These are phyloP conservation scores for Incumbomyces delicatus DNA, from an alignment of 2,329 filamentous ascomycete species.

Conservation along the genomic window DNA sequence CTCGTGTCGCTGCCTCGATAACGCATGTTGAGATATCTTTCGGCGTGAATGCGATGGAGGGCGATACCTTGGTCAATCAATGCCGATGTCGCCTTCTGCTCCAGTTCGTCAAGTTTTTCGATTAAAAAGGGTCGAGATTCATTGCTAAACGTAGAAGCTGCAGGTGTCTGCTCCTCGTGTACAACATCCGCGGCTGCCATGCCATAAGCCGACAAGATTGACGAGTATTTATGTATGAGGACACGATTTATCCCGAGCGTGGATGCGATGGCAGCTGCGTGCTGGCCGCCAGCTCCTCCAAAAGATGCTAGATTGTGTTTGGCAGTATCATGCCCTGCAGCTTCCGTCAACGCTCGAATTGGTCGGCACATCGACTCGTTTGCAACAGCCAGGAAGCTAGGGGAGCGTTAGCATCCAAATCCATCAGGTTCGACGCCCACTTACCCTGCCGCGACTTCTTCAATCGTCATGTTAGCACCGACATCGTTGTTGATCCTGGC, in stretches of 20 bases:
- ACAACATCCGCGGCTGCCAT: conserved; percentile 35
- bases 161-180: conserved; percentile 29
- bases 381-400: conserved; percentile 34
- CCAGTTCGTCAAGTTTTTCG: conserved; percentile 65
- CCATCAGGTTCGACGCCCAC: too few relatives aligned
- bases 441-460: conserved; percentile 24
- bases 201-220: conserved; percentile 36
- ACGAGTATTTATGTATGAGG: conserved; percentile 35
- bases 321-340: conserved; percentile 21
- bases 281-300: conserved; percentile 29
- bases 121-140: conserved; percentile 39
- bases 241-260: conserved; percentile 33
- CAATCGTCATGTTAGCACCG: conserved; percentile 22
- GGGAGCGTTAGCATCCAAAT: conserved; percentile 7
- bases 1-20: conserved; percentile 43
- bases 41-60: conserved; percentile 29
- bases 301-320: conserved; percentile 25
- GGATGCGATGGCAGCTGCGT: conserved; percentile 34
- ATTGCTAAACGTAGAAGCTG: conserved; percentile 42
- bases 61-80: conserved; percentile 37
- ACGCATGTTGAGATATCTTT: conserved; percentile 39
- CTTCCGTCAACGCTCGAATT: conserved; percentile 23
- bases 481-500: conserved; percentile 32
- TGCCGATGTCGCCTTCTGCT: conserved; percentile 44
- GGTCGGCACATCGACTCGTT: conserved; percentile 33